Base-by-base conservation (phyloP, 371 early-diverging fungal genomes). In the Mortierella sp. region DNA sequence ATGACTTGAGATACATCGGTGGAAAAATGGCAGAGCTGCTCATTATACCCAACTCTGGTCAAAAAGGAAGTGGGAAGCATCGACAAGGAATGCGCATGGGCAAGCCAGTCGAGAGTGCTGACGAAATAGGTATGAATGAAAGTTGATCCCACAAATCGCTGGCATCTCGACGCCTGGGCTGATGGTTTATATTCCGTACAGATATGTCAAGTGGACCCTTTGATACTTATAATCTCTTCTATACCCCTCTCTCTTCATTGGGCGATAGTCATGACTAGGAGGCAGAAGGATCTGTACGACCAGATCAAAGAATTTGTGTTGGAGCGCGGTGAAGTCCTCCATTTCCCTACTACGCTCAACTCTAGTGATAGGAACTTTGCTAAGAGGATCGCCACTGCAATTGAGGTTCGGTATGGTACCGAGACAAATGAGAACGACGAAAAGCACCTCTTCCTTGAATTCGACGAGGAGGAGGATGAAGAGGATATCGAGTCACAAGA, bases 321-420 rank as follows among this genome's bases (percentile, higher is more conserved):
- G 64, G 78, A 76, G 11, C 79, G 84, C 58, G 66, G 77, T 39
- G 86, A 87, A 30, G 66, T 81, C 24, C 80, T 88, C 18, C 87
- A 89, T 51, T 90, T 91, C 59, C 84, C 87, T 18, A 52, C 79
- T 12, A 83, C 85, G 30, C 84, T 90, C 58, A 89, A 89, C 18
- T 87, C 89, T 24, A 78, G 86, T 1, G 93, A 93, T 64, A 86
- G 93, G 5, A 84, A 75, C 16, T 96, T 95, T 84, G 83, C 94
- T 1, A 85, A 90, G 35, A 78, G 76, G 26, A 83, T 94, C 6
- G 89, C 91, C 0, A 77, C 85, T 16, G 91, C 92, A 16, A 89
- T 97, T 12, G 92, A 89, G 16, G 77, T 97, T 51, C 85, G 79
- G 16, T 75, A 73, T 66, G 86, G 84, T 11, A 72, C 83, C 3